Percentiles rank a stretch among this genome's conserved stretches.
phyloP scores from a whole-genome alignment of 352 stramenopile species.

The Globisporangium uncinulatum region DNA sequence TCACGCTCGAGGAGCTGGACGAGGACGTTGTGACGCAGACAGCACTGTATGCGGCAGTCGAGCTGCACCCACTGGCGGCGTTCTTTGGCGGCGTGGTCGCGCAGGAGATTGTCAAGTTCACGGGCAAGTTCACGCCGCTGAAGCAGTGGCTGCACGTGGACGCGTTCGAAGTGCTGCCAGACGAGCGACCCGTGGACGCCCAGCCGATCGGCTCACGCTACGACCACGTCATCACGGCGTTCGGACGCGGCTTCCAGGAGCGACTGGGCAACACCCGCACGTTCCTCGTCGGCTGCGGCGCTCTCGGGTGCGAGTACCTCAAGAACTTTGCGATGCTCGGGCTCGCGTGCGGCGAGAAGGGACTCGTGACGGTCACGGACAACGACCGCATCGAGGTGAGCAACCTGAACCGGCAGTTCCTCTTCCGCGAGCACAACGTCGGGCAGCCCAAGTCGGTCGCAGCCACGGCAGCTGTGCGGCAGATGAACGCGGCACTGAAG shows the following conservation, averaged over 20 bases:
- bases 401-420: conserved; percentile 84
- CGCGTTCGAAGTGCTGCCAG: conserved; percentile 72
- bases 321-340: conserved; percentile 88
- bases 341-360: conserved; percentile 67
- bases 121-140: conserved; percentile 79
- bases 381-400: conserved; percentile 88
- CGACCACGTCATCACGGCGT: conserved; percentile 74
- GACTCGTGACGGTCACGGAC: conserved; percentile 77
- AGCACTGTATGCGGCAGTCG: conserved; percentile 49
- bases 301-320: conserved; percentile 78
- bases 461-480: conserved; percentile 61
- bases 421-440: conserved; percentile 85
- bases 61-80: conserved; percentile 76
- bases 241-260: conserved; percentile 65
- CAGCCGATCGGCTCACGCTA: conserved; percentile 63
- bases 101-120: conserved; percentile 88
- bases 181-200: conserved; percentile 46
- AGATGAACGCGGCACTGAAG: conserved; percentile 74
- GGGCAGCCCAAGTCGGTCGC: conserved; percentile 81
- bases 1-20: conserved; percentile 67
- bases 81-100: conserved; percentile 80
- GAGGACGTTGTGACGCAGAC: conserved; percentile 58
- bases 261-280: conserved; percentile 61
- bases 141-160: conserved; percentile 86
- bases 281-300: conserved; percentile 79